Evolutionary conservation across 139 green algal genomes (phyloP).

Genomic region (Coelastrella sp.): DNA sequence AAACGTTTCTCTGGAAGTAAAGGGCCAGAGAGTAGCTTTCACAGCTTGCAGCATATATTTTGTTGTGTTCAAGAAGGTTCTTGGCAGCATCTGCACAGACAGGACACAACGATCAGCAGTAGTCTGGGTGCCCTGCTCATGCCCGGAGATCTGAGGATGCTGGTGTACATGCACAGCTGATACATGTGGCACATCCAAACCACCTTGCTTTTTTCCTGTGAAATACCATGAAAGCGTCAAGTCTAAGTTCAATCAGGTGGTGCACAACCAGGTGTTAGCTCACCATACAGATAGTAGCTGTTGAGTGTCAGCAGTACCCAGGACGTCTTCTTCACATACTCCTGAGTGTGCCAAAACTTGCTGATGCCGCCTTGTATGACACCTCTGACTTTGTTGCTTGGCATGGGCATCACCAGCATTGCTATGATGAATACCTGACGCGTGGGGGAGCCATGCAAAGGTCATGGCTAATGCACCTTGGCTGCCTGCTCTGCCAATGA

Average conservation of each 20-base stretch:
- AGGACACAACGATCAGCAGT: background rate
- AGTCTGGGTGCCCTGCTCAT: background rate
- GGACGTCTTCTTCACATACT: slow-evolving; percentile 33
- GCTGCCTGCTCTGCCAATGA: too few relatives aligned
- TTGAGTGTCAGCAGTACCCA: slow-evolving; percentile 48
- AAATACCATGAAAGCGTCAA: too few relatives aligned
- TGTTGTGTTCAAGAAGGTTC: slow-evolving; percentile 41
- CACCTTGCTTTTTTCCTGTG: background rate
- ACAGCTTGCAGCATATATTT: slow-evolving; percentile 36
- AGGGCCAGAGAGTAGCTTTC: slow-evolving; percentile 13
- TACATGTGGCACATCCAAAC: background rate
- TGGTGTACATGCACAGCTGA: background rate
- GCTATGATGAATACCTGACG: slow-evolving; percentile 20
- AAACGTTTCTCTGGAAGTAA: slow-evolving; percentile 39
- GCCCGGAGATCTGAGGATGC: background rate
- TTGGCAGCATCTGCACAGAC: slow-evolving; percentile 19
- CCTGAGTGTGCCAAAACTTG: slow-evolving; percentile 43
- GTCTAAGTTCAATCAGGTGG: too few relatives aligned
- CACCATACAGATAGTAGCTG: slow-evolving; percentile 45
- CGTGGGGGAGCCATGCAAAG: background rate
- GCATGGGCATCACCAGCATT: slow-evolving; percentile 43
- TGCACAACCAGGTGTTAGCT: background rate
- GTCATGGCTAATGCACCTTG: too few relatives aligned
- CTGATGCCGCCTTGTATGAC: slow-evolving; percentile 14
- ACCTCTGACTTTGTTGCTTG: slow-evolving; percentile 19